A percentile compares a stretch with the other conserved stretches of the same genome.
Evolutionary conservation across 257 asterid genomes (phyloP).

Genomic region (Handroanthus guayacan): DNA sequence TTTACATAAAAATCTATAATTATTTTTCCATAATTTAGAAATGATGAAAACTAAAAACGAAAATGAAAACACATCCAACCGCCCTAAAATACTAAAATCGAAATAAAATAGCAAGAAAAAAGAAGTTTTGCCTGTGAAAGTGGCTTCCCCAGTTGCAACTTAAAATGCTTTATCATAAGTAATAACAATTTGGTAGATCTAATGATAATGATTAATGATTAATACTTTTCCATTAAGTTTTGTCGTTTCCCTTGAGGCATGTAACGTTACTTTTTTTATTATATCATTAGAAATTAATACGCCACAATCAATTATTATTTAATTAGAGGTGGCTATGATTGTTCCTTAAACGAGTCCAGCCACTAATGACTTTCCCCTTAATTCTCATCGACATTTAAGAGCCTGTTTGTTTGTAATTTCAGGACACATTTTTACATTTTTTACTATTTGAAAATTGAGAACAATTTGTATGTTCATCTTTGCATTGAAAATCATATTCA

Average conservation of each 20-base stretch:
- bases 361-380: constrained; percentile 19
- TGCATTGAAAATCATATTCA: too few relatives aligned
- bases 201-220: constrained; percentile 14
- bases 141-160: constrained; percentile 28
- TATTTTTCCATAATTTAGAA: too few relatives aligned
- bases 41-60: too few relatives aligned
- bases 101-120: background rate
- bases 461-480: too few relatives aligned
- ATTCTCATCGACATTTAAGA: background rate
- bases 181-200: constrained; percentile 24
- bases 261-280: background rate
- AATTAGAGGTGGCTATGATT: constrained; percentile 1
- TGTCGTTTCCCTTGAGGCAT: background rate
- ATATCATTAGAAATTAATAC: background rate
- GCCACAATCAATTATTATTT: background rate
- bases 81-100: background rate
- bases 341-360: constrained; percentile 8
- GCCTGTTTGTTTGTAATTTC: too few relatives aligned
- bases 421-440: too few relatives aligned
- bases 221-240: constrained; percentile 29
- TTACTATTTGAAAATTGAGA: too few relatives aligned
- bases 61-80: too few relatives aligned
- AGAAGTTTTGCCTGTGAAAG: background rate
- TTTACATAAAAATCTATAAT: too few relatives aligned
- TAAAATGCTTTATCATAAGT: constrained; percentile 1